Percentiles rank a stretch among this genome's conserved stretches.
Evolutionary conservation across 108 stramenopile species (phyloP).

Genomic region (Nannochloropsis salina): DNA sequence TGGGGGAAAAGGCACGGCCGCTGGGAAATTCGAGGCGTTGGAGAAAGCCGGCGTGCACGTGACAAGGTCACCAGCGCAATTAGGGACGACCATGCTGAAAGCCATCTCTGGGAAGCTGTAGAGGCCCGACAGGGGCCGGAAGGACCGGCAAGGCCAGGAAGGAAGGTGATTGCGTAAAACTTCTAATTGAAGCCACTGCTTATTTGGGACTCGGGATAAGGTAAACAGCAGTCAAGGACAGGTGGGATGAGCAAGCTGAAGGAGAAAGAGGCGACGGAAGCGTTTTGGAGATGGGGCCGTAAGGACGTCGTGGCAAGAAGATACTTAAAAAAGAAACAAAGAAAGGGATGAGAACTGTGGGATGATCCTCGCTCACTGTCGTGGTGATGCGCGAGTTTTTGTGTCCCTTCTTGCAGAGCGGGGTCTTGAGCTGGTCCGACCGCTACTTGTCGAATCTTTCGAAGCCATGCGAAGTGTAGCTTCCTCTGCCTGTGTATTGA

Average conservation of each 20-base stretch:
- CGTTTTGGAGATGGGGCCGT: not conserved
- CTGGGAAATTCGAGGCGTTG: conserved; percentile 82
- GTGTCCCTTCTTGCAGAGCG: not conserved
- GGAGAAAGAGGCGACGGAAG: not conserved
- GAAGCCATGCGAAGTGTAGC: not conserved
- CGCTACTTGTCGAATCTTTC: no score
- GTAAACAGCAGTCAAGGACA: not conserved
- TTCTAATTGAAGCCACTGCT: not conserved
- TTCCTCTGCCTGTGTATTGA: not conserved
- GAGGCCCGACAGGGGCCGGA: not conserved
- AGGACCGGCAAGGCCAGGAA: not conserved
- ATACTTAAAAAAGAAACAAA: not conserved
- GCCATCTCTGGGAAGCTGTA: conserved; percentile 61
- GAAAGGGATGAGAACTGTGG: not conserved
- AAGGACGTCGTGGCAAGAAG: not conserved
- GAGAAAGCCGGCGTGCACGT: conserved; percentile 87
- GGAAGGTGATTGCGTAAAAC: not conserved
- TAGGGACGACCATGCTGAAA: conserved; percentile 90
- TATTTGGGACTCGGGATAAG: not conserved
- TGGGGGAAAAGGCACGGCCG: conserved; percentile 93
- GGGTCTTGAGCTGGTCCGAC: not conserved
- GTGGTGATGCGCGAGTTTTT: not conserved
- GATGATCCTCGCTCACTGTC: not conserved
- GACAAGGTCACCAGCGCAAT: conserved; percentile 78
- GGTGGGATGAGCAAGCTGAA: not conserved